A percentile compares a stretch with the other conserved stretches of the same genome.
Conservation (phyloP, 345 rosid genomes). For the Populus simonii region DNA sequence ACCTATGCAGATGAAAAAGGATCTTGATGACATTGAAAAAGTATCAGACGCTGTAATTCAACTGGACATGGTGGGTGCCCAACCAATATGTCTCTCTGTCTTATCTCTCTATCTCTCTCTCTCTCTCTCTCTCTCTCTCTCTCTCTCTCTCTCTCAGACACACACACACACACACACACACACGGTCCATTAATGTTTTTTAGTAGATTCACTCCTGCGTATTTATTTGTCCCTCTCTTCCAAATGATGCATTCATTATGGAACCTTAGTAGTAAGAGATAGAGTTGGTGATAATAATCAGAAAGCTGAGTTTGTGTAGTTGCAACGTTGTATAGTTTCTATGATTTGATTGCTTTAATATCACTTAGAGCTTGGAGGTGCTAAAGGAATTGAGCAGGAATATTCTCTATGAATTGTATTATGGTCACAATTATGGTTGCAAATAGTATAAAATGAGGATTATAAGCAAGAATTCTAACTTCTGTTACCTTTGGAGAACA, state of each 20-base stretch:
- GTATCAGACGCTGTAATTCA: constrained; percentile 45
- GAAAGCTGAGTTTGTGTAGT: not conserved
- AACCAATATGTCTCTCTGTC: too few relatives aligned
- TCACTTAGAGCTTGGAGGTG: not conserved
- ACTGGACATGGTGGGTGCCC: constrained; percentile 67
- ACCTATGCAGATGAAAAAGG: constrained; percentile 59
- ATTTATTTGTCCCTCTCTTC: not conserved
- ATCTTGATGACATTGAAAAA: constrained; percentile 56
- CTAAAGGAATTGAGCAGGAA: not conserved
- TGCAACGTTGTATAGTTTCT: constrained; percentile 1
- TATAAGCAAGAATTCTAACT: not conserved
- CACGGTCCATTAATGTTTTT: not conserved
- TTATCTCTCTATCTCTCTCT: too few relatives aligned
- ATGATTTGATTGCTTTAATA: not conserved
- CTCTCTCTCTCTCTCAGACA: too few relatives aligned
- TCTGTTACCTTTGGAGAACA: not conserved
- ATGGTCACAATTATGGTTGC: not conserved
- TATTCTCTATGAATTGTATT: not conserved
- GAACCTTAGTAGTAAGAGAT: not conserved
- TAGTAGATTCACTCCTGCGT: not conserved
- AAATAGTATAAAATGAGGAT: not conserved
- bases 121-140: too few relatives aligned
- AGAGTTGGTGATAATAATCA: not conserved
- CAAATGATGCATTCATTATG: not conserved
- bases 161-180: not conserved